These are phyloP conservation scores for Picochlorum sp. DNA, from an alignment of 139 green algal genomes.

Conservation along the genomic window DNA sequence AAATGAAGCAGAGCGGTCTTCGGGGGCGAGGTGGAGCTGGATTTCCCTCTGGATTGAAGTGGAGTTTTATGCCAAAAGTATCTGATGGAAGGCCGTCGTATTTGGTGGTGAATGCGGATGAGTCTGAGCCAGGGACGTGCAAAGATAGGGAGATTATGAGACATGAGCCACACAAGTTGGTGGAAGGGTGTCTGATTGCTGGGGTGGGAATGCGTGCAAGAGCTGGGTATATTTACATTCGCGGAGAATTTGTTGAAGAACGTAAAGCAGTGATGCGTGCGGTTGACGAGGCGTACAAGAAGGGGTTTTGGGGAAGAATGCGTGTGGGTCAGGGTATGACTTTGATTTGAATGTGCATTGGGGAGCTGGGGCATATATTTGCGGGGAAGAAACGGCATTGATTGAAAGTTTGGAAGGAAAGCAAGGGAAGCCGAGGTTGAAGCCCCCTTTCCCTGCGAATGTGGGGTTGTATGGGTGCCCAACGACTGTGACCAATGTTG, in stretches of 20 bases:
- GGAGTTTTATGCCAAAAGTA: conserved; percentile 30
- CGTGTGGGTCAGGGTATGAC: conserved; percentile 16
- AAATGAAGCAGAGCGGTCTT: conserved; percentile 23
- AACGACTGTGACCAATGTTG: conserved; percentile 17
- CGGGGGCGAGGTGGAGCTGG: conserved; percentile 23
- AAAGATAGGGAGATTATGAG: conserved; percentile 30
- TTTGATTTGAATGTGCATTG: conserved; percentile 23
- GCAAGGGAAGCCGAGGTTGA: conserved; percentile 26
- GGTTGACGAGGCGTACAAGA: conserved; percentile 21
- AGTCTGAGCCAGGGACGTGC: conserved; percentile 25
- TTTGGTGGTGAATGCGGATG: conserved; percentile 26
- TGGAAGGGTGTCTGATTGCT: conserved; percentile 23
- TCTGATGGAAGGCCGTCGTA: conserved; percentile 10
- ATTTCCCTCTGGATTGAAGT: conserved; percentile 28
- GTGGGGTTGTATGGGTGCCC: conserved; percentile 22
- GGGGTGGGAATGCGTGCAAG: conserved; percentile 16
- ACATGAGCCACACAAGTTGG: conserved; percentile 20
- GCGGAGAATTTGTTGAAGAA: conserved; percentile 15
- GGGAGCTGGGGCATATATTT: conserved; percentile 26
- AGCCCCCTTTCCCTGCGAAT: conserved; percentile 27
- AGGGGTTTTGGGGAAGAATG: conserved; percentile 20
- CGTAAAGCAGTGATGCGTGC: conserved; percentile 10
- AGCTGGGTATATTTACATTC: conserved; percentile 24
- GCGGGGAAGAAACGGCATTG: conserved; percentile 26
- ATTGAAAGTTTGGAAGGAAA: conserved; percentile 30